Conservation (phyloP, 108 stramenopile genomes). For the Stephanodiscus triporus region DNA sequence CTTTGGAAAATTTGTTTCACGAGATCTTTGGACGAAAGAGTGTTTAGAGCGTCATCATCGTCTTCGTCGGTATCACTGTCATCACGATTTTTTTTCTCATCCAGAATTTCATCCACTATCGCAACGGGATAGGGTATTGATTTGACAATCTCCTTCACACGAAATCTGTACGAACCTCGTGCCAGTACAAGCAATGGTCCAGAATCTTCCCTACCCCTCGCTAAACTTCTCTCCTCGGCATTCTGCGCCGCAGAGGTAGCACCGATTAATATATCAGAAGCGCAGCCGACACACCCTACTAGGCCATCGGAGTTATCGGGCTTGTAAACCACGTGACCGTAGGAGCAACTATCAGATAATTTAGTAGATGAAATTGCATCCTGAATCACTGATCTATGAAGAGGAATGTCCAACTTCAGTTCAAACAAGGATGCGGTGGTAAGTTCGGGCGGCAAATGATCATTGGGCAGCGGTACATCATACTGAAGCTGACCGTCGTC, state of each 20-base stretch:
- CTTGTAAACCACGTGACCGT: constrained; percentile 73
- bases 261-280: constrained; percentile 65
- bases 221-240: constrained; percentile 10
- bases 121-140: constrained; percentile 79
- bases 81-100: constrained; percentile 53
- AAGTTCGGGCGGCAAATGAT: constrained; percentile 74
- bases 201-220: constrained; percentile 26
- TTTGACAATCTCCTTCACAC: constrained; percentile 70
- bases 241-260: constrained; percentile 27
- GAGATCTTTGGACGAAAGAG: constrained; percentile 52
- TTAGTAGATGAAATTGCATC: constrained; percentile 46
- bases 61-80: constrained; percentile 54
- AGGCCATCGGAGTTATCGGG: constrained; percentile 25
- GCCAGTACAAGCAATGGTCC: constrained; percentile 54
- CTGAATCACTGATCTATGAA: constrained; percentile 72
- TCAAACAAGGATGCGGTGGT: constrained; percentile 73
- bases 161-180: constrained; percentile 72
- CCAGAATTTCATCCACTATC: constrained; percentile 79
- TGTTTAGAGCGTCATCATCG: constrained; percentile 54
- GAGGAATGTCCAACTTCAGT: constrained; percentile 56
- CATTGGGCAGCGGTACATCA: constrained; percentile 69
- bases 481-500: constrained; percentile 14
- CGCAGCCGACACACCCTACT: constrained; percentile 82
- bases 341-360: constrained; percentile 33
- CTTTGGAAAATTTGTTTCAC: constrained; percentile 56